Base-by-base conservation (phyloP, 2,329 filamentous ascomycete species). In the Aspergillus hiratsukae region DNA sequence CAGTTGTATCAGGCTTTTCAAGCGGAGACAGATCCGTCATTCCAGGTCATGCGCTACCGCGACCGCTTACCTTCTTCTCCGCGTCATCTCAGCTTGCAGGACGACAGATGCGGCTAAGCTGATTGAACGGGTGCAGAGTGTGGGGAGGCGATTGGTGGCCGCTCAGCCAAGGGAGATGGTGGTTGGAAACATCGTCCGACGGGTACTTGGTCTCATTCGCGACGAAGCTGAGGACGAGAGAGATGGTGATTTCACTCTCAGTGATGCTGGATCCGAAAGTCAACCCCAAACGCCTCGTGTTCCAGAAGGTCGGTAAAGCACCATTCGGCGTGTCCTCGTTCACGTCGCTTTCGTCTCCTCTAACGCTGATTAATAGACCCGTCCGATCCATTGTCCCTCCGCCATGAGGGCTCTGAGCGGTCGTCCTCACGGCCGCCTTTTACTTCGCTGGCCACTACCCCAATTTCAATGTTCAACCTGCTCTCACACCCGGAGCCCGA, bases 101-200 rank as follows among this genome's bases (percentile, higher is more conserved):
- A 92, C 88, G 77, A 82, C 83, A 59, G 88, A 93, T 72, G 87
- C 91, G 49, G 83, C 86, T 51, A 86, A 87, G 66, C 85, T 99
- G 51, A 85, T 97, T 57, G 84, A 87, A 65, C 87, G 90, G 62
- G 87, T 99, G 59, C 87, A 89, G 62, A 83, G 86, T 58, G 86
- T 93, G 25, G 94, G 94, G 55, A 83, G 86, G 64, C 84, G 86
- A 54, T 81, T 99, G 46, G 87, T 89, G 37, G 84, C 88, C 54
- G 92, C 94, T 7, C 91, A 96, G 67, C 93, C 93, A 17, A 85
- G 88, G 58, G 94, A 97, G 76, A 87, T 96, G 65, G 90, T 91
- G 4, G 91, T 97, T 48, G 93, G 91, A 52, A 99, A 99, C 69
- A 92, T 99, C 64, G 90, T 97, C 49, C 86, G 92, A 58, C 87